Base-by-base conservation (phyloP, 345 rosid species). In the Citrus maxima region DNA sequence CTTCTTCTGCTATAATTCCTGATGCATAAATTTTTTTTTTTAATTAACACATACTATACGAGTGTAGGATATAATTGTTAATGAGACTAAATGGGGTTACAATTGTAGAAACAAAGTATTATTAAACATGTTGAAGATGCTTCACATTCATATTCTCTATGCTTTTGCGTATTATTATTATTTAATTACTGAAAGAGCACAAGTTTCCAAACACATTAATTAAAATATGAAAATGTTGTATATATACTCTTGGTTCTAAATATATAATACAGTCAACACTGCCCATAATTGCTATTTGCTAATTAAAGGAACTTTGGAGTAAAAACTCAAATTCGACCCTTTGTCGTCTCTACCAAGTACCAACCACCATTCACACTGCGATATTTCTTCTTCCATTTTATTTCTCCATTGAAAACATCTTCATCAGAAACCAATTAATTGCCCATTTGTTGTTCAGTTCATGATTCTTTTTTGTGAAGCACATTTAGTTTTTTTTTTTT, bases 1-100 rank as follows among this genome's bases (percentile, higher is more conserved):
- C 88, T 79, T 83, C 74, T 79, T 83, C 74, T 80, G 79, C 59
- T 35, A 70, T 58, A 24, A 74, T 76, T 21, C 35, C 28, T 25
- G 54, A 30, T 35, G 24, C 10, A 37, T 30, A 54, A 2, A 3
- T 32, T 42, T 73, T 61, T 42, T 73, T 61, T 64, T 21, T 24
- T 58, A 63, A 25, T 38, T 5, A 19, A 22, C 3, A 28, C 38
- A 13, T 10, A 46, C n/a, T 7, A 32, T 51, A 70, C 7, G 32
- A 70, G 64, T 37, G 5, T 25, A 59, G 8, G 34, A 32, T 13
- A n/a, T 55, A 4, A 5, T 62, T 75, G 73, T 37, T 34, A 68
- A 32, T 25, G 58, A 18, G 68, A 70, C 19, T 3, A 77, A 25
- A 5, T 34, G 35, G 83, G 81, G 68, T 58, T 38, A 66, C 18